phyloP scores from a whole-genome alignment of 352 stramenopile species.

The Blastocystis sp. region DNA sequence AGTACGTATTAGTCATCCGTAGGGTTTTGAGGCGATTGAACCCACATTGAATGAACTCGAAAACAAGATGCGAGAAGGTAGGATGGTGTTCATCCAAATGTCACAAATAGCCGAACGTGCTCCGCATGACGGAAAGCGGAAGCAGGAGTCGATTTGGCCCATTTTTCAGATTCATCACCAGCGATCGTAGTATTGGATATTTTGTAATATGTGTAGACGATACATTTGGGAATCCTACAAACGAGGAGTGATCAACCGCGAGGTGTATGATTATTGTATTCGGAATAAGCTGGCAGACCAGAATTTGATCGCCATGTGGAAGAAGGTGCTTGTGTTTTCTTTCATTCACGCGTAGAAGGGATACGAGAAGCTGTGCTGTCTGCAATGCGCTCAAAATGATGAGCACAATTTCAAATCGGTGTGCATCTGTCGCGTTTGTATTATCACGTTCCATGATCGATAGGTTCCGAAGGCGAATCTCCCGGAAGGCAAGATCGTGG shows the following conservation, averaged over 20 bases:
- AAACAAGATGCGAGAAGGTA: conserved; percentile 43
- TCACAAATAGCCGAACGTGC: background rate
- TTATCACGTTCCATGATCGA: background rate
- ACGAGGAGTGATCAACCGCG: background rate
- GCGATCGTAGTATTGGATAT: background rate
- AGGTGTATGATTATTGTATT: conserved; percentile 47
- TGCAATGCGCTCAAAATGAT: conserved; percentile 34
- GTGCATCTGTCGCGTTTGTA: conserved; percentile 7
- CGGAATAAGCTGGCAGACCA: conserved; percentile 17
- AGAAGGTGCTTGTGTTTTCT: background rate
- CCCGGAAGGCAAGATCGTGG: conserved; percentile 17
- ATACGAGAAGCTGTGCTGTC: conserved; percentile 50
- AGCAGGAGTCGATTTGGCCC: conserved; percentile 23
- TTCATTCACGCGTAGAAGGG: background rate
- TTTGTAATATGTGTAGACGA: background rate
- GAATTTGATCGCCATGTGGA: conserved; percentile 50
- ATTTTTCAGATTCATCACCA: conserved; percentile 56
- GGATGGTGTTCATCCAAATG: background rate
- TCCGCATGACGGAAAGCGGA: conserved; percentile 12
- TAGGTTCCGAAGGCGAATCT: conserved; percentile 50
- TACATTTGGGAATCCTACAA: conserved; percentile 48
- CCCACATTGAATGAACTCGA: conserved; percentile 22
- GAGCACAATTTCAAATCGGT: conserved; percentile 6
- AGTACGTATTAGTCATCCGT: background rate
- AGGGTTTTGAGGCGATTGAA: conserved; percentile 48